Base-by-base conservation (phyloP, 23 red algal genomes). In the Gracilaria caudata region DNA sequence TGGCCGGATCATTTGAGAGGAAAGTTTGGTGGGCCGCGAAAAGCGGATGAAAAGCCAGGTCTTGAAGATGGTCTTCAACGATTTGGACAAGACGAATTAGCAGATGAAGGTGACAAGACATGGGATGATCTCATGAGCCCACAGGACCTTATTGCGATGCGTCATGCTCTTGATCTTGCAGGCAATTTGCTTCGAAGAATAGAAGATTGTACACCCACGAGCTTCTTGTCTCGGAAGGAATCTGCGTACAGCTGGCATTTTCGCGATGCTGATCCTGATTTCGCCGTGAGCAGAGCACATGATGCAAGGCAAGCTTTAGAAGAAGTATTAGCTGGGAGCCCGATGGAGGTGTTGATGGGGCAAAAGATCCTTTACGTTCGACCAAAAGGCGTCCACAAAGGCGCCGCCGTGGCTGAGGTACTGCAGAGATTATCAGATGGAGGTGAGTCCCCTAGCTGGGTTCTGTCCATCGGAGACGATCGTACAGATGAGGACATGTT, bases 401-500 rank as follows among this genome's bases (percentile, higher is more conserved):
- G 96, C 28, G 89, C 86, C 20, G 77, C 90, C 16, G 92, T 87
- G 4, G 58, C 73, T 3, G 77, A 83, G n/a, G 84, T 98, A 0
- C 56, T 98, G 37, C 24, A 58, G 14, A 72, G 81, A 25, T 21
- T 86, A 29, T 26, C 70, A 23, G 38, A 37, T 37, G 74, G 74
- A 60, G 76, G 35, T 9, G 81, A 80, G 28, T 49, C 21, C 28
- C 96, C 96, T 49, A 73, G 68, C 51, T 94, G 88, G 92, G 61
- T 98, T 13, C 64, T 90, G 41, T 81, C 84, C 45, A 59, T 98
- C 24, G 96, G 96, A 53, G 96, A 98, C 55, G 92, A 98, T 63
- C 81, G 87, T 35, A 94, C 90, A 16, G 96, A 98, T 76, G 96
- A 94, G 77, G 92, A 94, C 28, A 98, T 98, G 96, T 98, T 98